Conservation (phyloP, 2,329 filamentous ascomycete genomes). For the Chaetomium strumarium region DNA sequence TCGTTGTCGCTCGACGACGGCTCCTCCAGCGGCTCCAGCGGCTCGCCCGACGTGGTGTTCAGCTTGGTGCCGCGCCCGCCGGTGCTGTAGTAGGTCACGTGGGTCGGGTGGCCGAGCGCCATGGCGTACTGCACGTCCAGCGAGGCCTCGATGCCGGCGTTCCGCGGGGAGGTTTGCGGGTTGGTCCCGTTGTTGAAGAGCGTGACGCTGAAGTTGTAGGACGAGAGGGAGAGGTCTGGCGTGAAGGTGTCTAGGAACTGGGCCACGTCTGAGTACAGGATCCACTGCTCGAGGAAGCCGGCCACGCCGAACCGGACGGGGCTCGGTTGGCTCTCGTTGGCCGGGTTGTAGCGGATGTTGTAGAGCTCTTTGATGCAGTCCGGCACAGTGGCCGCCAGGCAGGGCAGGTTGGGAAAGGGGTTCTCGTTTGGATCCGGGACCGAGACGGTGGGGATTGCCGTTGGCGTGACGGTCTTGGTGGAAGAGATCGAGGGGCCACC, state of each 20-base stretch:
- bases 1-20: slow-evolving; percentile 41
- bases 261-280: slow-evolving; percentile 38
- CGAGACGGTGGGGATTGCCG: slow-evolving; percentile 12
- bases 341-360: slow-evolving; percentile 36
- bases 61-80: slow-evolving; percentile 41
- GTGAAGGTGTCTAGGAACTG: slow-evolving; percentile 34
- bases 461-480: background rate
- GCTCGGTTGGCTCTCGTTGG: slow-evolving; percentile 23
- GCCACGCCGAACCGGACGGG: slow-evolving; percentile 40
- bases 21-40: slow-evolving; percentile 26
- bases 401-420: slow-evolving; percentile 26
- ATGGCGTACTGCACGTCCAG: slow-evolving; percentile 46
- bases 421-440: slow-evolving; percentile 6
- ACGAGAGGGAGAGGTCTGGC: slow-evolving; percentile 24
- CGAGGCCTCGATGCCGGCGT: slow-evolving; percentile 40
- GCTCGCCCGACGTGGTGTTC: slow-evolving; percentile 31
- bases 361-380: slow-evolving; percentile 41
- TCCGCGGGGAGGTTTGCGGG: slow-evolving; percentile 30
- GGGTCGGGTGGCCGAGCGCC: slow-evolving; percentile 39
- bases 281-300: slow-evolving; percentile 45
- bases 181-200: slow-evolving; percentile 43
- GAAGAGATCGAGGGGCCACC: background rate
- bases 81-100: slow-evolving; percentile 40
- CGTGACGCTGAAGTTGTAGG: slow-evolving; percentile 32
- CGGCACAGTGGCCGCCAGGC: slow-evolving; percentile 32